A percentile compares a stretch with the other conserved stretches of the same genome.
phyloP scores from a whole-genome alignment of 2,329 filamentous ascomycete species.

The Coniella vitis region DNA sequence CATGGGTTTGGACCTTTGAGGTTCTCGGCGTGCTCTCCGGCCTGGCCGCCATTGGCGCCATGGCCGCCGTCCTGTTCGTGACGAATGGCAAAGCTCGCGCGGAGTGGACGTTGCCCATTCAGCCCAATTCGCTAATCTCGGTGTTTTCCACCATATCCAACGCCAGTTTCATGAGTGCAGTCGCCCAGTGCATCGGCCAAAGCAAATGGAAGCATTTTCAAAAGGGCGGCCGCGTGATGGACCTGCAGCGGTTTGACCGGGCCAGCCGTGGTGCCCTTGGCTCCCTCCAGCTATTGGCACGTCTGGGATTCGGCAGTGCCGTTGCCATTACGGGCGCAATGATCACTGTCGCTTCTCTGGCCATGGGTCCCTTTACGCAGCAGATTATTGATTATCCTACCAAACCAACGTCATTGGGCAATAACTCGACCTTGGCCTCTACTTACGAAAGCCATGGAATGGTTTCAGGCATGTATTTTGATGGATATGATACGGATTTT shows the following conservation, averaged over 20 bases:
- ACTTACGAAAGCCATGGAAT: background rate
- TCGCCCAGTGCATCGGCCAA: constrained; percentile 27
- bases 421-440: background rate
- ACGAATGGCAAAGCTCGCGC: background rate
- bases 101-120: constrained; percentile 19
- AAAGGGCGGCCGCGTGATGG: constrained; percentile 16
- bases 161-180: constrained; percentile 23
- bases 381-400: background rate
- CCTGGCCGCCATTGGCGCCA: background rate
- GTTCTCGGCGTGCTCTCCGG: background rate
- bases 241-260: constrained; percentile 25
- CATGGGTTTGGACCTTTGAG: background rate
- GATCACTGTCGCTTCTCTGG: background rate
- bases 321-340: background rate
- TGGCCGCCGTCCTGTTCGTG: background rate
- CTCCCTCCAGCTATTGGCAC: background rate
- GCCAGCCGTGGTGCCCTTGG: constrained; percentile 23
- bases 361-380: background rate
- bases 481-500: background rate
- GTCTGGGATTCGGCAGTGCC: background rate
- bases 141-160: constrained; percentile 27
- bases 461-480: background rate
- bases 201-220: constrained; percentile 29
- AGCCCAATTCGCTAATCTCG: constrained; percentile 28
- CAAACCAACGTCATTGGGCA: background rate